These are phyloP conservation scores for Camelina hispida DNA, from an alignment of 345 rosid species.

Conservation along the genomic window DNA sequence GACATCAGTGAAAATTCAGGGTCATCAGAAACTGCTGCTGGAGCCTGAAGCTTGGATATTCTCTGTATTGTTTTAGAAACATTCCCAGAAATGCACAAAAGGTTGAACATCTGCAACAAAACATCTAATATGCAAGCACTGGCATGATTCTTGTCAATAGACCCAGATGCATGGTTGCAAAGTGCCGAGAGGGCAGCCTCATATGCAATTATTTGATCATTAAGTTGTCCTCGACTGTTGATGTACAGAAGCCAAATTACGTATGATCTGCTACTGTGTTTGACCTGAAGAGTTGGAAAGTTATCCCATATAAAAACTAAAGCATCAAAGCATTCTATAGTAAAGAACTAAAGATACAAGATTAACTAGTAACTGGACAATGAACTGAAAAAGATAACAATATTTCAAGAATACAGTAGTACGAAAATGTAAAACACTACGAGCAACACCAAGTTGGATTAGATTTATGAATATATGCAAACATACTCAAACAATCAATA, in stretches of 20 bases:
- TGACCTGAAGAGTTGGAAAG: conserved; percentile 67
- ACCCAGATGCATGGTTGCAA: conserved; percentile 53
- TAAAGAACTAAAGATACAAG: not conserved
- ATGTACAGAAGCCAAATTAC: conserved; percentile 90
- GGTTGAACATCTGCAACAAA: conserved; percentile 86
- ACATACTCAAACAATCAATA: conserved; percentile 2
- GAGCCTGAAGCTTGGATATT: conserved; percentile 51
- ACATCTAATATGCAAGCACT: conserved; percentile 90
- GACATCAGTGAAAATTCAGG: conserved; percentile 64
- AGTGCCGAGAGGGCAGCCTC: conserved; percentile 72
- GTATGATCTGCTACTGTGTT: conserved; percentile 67
- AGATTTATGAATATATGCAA: not conserved
- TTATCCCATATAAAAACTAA: conserved; percentile 47
- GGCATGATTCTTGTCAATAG: conserved; percentile 50
- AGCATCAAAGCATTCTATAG: conserved; percentile 18
- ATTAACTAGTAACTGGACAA: conserved; percentile 3
- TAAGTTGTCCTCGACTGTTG: conserved; percentile 74
- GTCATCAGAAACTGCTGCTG: conserved; percentile 61
- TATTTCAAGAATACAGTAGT: conserved; percentile 9
- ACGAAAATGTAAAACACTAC: conserved; percentile 14
- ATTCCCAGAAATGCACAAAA: conserved; percentile 78
- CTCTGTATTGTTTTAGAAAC: conserved; percentile 64
- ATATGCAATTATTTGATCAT: conserved; percentile 71
- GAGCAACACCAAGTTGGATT: conserved; percentile 6
- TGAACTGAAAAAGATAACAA: conserved; percentile 22